phyloP scores from a whole-genome alignment of 805 yeast species.

The Hanseniaspora singularis region DNA sequence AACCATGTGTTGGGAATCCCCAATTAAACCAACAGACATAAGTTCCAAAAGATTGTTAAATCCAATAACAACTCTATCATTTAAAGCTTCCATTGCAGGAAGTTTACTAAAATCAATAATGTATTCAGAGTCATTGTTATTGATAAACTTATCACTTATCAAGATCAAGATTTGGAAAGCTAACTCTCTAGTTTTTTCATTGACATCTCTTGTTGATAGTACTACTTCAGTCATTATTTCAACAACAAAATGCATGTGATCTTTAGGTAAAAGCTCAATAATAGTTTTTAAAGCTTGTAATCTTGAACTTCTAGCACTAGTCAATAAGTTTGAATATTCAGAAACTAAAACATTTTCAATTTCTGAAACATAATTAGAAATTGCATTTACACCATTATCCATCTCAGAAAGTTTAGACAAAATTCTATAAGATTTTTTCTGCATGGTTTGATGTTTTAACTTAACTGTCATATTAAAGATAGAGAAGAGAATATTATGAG shows the following conservation, averaged over 20 bases:
- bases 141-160: constrained; percentile 32
- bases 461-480: constrained; percentile 61
- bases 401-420: constrained; percentile 59
- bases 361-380: constrained; percentile 40
- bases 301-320: constrained; percentile 73
- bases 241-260: constrained; percentile 67
- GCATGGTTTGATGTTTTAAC: constrained; percentile 53
- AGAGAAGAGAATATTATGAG: constrained; percentile 63
- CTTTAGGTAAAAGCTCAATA: constrained; percentile 48
- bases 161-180: constrained; percentile 64
- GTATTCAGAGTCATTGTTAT: constrained; percentile 37
- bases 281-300: constrained; percentile 53
- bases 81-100: constrained; percentile 43
- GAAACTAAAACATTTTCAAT: constrained; percentile 50
- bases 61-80: constrained; percentile 25
- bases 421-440: constrained; percentile 80
- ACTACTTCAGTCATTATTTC: constrained; percentile 76
- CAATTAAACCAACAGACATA: constrained; percentile 93
- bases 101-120: constrained; percentile 57
- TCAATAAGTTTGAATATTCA: constrained; percentile 45
- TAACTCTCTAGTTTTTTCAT: constrained; percentile 77
- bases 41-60: constrained; percentile 65
- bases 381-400: constrained; percentile 47
- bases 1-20: constrained; percentile 87
- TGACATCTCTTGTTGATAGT: constrained; percentile 78